phyloP scores from a whole-genome alignment of 2,329 filamentous ascomycete species.

The Nannizziopsis arthrosporioides region DNA sequence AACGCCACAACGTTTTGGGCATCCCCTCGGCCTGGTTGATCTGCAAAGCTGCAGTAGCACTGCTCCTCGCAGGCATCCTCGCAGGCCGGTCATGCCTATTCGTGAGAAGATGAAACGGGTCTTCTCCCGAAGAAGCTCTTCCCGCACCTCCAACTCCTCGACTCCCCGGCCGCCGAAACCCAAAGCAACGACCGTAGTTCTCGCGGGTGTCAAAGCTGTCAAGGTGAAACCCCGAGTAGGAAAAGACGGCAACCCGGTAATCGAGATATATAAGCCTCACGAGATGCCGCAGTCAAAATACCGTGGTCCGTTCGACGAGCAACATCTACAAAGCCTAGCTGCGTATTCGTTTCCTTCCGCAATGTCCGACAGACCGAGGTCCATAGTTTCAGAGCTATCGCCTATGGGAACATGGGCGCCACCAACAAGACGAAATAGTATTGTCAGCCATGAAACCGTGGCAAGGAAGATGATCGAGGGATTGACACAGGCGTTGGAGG shows the following conservation, averaged over 20 bases:
- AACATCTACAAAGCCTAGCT: conserved; percentile 34
- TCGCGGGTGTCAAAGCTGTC: conserved; percentile 20
- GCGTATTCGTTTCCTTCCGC: conserved; percentile 33
- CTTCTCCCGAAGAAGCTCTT: conserved; percentile 13
- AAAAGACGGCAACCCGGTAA: conserved; percentile 29
- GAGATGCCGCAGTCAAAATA: conserved; percentile 41
- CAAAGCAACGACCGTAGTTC: conserved; percentile 13
- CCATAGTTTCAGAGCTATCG: conserved; percentile 29
- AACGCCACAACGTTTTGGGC: background rate
- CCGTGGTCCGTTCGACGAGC: conserved; percentile 36
- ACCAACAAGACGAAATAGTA: conserved; percentile 10
- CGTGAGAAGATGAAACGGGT: conserved; percentile 16
- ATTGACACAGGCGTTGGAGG: conserved; percentile 3
- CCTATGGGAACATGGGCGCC: conserved; percentile 19
- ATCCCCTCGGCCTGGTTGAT: background rate
- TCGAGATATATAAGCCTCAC: conserved; percentile 39
- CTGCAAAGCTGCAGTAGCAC: background rate
- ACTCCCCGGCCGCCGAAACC: conserved; percentile 7
- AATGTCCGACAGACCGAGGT: conserved; percentile 25
- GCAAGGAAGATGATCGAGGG: conserved; percentile 4
- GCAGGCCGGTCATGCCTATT: conserved; percentile 10
- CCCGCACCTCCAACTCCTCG: background rate
- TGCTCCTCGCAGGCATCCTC: background rate
- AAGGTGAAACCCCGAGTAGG: conserved; percentile 4
- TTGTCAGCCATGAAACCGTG: background rate